Base-by-base conservation (phyloP, 1,284 basidiomycete species). In the Rhodotorula sp. region DNA sequence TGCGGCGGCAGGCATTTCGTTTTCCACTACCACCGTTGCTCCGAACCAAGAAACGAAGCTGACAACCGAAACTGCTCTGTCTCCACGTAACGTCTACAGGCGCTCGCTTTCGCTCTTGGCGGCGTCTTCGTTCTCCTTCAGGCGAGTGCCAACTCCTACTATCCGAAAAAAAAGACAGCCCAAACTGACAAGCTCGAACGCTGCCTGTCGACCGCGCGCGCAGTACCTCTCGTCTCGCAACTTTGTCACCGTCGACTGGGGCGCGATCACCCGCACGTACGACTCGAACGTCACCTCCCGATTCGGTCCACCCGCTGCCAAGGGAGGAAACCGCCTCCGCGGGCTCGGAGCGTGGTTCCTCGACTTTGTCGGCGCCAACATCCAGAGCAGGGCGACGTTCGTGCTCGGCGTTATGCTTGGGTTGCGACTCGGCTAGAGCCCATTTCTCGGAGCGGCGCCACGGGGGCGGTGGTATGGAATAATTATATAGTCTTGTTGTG, bases 171-270 rank as follows among this genome's bases (percentile, higher is more conserved):
- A n/a, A n/a, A n/a, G n/a, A n/a, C n/a, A n/a, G n/a, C n/a, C n/a
- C n/a, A n/a, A n/a, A n/a, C n/a, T 26, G 12, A 54, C 18, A 15
- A 54, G 49, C 1, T 52, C 49, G 49, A 51, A 5, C 49, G 14
- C 5, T 29, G 3, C 0, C 18, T 8, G 10, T n/a, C 39, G 26
- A 23, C 29, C 31, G 26, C 43, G 65, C 52, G 43, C 18, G 20
- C 68, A 79, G 76, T 79, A 79, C 70, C 67, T 78, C 58, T 76
- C 78, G 34, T 78, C 78, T 2, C 75, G 77, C 48, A 71, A 71
- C 16, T 66, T 78, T 62, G 72, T 78, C 71, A 65, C 57, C 43
- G 69, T 78, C 70, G 76, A 79, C 68, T 78, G 78, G 78, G n/a
- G 49, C 29, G 62, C 61, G 20, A 62, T 79, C 64, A 69, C 74